Conservation (phyloP, 352 stramenopile genomes). For the Globisporangium takayamanum region DNA sequence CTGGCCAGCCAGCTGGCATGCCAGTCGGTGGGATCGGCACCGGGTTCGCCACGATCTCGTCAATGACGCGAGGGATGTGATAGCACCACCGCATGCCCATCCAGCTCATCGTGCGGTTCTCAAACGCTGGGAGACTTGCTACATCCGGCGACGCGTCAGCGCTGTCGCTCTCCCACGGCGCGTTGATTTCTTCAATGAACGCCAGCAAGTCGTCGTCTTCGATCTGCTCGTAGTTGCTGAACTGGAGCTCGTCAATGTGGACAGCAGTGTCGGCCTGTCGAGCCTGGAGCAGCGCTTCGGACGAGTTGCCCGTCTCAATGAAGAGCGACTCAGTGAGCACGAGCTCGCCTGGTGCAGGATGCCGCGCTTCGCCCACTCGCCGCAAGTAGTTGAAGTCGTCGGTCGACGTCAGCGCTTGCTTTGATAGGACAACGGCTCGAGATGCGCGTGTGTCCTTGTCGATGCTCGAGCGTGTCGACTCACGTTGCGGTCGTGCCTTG, state of each 20-base stretch:
- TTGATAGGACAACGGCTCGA: no score
- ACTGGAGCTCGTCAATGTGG: conserved; percentile 18
- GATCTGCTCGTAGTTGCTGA: conserved; percentile 20
- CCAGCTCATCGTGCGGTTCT: conserved; percentile 58
- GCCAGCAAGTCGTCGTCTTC: conserved; percentile 21
- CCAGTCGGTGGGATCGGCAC: conserved; percentile 58
- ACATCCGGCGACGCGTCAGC: conserved; percentile 12
- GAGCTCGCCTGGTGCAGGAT: conserved; percentile 52
- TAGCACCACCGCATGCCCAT: conserved; percentile 82
- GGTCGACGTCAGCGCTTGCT: conserved; percentile 9
- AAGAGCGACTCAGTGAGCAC: conserved; percentile 56
- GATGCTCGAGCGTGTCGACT: not conserved
- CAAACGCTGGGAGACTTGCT: conserved; percentile 19
- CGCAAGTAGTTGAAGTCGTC: conserved; percentile 60
- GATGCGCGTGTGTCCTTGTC: no score
- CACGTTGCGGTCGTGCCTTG: no score
- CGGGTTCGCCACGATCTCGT: conserved; percentile 39
- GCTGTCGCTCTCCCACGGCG: conserved; percentile 36
- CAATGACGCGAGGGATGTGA: conserved; percentile 52
- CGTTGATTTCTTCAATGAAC: conserved; percentile 55
- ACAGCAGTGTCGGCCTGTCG: conserved; percentile 5
- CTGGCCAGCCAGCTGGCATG: conserved; percentile 54
- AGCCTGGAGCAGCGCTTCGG: conserved; percentile 1
- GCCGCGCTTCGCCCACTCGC: conserved; percentile 40
- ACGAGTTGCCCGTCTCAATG: conserved; percentile 47